Base-by-base conservation (phyloP, 139 green algal genomes). In the Chlamydomonas schloesseri region DNA sequence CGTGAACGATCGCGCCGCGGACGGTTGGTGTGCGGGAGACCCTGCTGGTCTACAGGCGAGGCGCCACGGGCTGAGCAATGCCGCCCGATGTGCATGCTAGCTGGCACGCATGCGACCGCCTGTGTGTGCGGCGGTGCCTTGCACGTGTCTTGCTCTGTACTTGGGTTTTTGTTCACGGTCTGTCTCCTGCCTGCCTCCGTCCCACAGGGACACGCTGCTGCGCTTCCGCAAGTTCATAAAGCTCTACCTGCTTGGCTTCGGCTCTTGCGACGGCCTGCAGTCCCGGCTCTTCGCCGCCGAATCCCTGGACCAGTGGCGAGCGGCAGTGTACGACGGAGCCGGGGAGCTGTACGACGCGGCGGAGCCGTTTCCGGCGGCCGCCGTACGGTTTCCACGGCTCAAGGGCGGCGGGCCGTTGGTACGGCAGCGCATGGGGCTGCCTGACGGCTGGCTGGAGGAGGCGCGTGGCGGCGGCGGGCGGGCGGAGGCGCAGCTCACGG, bases 161-260 rank as follows among this genome's bases (percentile, higher is more conserved):
- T n/a, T n/a, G n/a, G n/a, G n/a, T n/a, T n/a, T n/a, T n/a, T n/a
- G n/a, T n/a, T n/a, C n/a, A n/a, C n/a, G n/a, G n/a, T n/a, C n/a
- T n/a, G n/a, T n/a, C n/a, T n/a, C n/a, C n/a, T n/a, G n/a, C n/a
- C n/a, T n/a, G n/a, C n/a, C n/a, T n/a, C n/a, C n/a, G n/a, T n/a
- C n/a, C n/a, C 6, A 21, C 72, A 84, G 82, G 28, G 71, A 90
- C 46, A 33, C 67, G 21, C 21, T 88, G 29, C 65, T 85, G 24
- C 76, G 84, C 33, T 88, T 93, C 73, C 88, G 90, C 68, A 93
- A 93, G 76, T 75, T 92, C 13, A 71, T 92, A 1, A 73, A 75
- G 15, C 77, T 90, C 9, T 93, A 93, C 86, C 37, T 93, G 13
- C 21, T 75, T 29, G 90, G 84, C 60, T 93, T 92, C 37, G 1